Conservation (phyloP, 192 early-diverging fungal species). For the Lobosporangium transversale region DNA sequence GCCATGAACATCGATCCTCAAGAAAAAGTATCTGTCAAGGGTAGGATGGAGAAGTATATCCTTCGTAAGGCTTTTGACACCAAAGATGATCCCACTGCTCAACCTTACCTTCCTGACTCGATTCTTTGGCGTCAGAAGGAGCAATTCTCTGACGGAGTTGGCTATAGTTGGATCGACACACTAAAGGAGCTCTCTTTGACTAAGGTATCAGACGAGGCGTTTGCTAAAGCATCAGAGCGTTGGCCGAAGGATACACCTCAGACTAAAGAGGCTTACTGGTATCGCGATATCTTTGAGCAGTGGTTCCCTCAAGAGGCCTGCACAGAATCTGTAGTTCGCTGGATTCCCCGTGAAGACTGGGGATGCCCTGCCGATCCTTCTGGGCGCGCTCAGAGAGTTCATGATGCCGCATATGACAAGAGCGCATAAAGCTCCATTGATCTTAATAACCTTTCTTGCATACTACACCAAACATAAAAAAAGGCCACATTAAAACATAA, state of each 20-base stretch:
- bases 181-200: conserved; percentile 80
- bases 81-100: conserved; percentile 69
- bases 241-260: conserved; percentile 93
- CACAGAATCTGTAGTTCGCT: conserved; percentile 89
- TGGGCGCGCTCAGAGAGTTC: conserved; percentile 95
- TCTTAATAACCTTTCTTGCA: too few species aligned
- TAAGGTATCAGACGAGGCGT: conserved; percentile 81
- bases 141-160: conserved; percentile 98
- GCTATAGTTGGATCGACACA: conserved; percentile 97
- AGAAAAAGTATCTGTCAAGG: conserved; percentile 82
- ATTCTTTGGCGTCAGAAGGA: conserved; percentile 99
- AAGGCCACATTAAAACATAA: too few species aligned
- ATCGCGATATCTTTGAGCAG: conserved; percentile 92
- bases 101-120: conserved; percentile 87
- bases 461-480: too few species aligned
- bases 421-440: too few species aligned
- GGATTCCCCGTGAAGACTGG: conserved; percentile 98
- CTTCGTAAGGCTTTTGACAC: conserved; percentile 97
- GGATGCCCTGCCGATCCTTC: conserved; percentile 98
- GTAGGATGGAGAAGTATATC: conserved; percentile 93
- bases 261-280: conserved; percentile 98
- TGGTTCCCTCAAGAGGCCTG: conserved; percentile 94
- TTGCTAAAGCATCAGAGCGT: conserved; percentile 71
- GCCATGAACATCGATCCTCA: conserved; percentile 89
- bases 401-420: conserved; percentile 76